Conservation (phyloP, 2,329 filamentous ascomycete genomes). For the Immersiporthe knoxdaviesiana region DNA sequence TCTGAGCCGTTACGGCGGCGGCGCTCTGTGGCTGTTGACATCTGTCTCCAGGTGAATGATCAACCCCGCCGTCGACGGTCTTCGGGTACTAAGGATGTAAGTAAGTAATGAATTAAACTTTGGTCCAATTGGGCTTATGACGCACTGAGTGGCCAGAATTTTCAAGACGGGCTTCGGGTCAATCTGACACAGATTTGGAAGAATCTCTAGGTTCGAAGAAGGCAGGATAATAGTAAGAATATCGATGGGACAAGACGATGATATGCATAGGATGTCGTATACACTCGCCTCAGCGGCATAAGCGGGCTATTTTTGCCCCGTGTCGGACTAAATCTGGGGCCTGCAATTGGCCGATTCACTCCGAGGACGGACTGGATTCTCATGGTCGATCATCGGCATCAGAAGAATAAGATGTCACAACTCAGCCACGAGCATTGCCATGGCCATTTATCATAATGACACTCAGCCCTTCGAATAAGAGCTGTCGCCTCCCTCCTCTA, state of each 20-base stretch:
- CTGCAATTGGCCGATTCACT: not conserved
- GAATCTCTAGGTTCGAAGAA: not conserved
- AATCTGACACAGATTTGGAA: not conserved
- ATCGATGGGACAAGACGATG: not conserved
- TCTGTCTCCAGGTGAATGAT: not conserved
- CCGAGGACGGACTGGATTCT: not conserved
- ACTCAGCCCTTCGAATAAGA: not conserved
- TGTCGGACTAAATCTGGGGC: not conserved
- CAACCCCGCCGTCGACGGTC: not conserved
- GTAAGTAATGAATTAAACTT: too few species aligned
- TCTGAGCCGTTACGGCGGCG: slow-evolving; percentile 10
- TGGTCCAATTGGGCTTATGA: not conserved
- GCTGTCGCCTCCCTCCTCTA: not conserved
- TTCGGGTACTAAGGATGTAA: too few species aligned
- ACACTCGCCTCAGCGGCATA: not conserved
- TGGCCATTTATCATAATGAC: not conserved
- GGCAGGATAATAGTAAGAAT: too few species aligned
- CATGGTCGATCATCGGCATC: not conserved
- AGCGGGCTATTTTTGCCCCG: not conserved
- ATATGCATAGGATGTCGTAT: not conserved
- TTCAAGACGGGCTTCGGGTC: not conserved
- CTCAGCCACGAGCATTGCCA: not conserved
- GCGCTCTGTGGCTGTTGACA: not conserved
- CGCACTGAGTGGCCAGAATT: not conserved
- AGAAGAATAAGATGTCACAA: not conserved